Percentiles rank a stretch among this genome's conserved stretches.
Evolutionary conservation across 2,329 filamentous ascomycete species (phyloP).

Genomic region (Talaromyces verruculosus): DNA sequence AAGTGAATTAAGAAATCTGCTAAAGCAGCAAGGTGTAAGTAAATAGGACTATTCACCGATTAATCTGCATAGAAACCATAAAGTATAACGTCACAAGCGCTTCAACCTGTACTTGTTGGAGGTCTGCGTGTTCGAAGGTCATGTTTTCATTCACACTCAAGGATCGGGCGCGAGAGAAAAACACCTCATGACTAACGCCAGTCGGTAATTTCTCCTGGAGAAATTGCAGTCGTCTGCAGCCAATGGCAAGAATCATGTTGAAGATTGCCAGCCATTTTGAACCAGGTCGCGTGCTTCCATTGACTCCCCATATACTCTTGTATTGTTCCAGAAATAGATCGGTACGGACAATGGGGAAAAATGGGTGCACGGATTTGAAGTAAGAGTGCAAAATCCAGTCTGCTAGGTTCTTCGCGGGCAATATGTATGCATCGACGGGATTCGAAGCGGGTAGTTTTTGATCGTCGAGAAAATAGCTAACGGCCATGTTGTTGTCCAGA

Average conservation of each 20-base stretch:
- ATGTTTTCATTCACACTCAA: constrained; percentile 38
- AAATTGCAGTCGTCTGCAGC: constrained; percentile 41
- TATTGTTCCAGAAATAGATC: constrained; percentile 42
- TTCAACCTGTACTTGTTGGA: constrained; percentile 47
- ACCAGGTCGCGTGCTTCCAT: constrained; percentile 28
- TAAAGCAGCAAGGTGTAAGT: neutral
- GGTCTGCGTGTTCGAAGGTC: constrained; percentile 43
- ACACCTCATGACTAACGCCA: constrained; percentile 41
- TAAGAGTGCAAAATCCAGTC: constrained; percentile 42
- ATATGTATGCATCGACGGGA: constrained; percentile 36
- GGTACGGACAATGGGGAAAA: constrained; percentile 43
- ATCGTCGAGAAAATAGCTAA: constrained; percentile 45
- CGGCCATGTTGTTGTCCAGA: constrained; percentile 25
- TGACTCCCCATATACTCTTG: constrained; percentile 30
- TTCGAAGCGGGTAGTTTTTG: constrained; percentile 30
- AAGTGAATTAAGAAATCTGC: neutral
- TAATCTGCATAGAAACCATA: constrained; percentile 42
- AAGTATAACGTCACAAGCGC: constrained; percentile 44
- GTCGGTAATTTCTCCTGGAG: constrained; percentile 29
- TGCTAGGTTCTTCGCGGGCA: constrained; percentile 40
- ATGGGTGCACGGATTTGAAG: constrained; percentile 41
- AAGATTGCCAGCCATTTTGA: constrained; percentile 45
- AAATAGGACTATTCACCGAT: constrained; percentile 33
- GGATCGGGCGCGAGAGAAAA: constrained; percentile 42
- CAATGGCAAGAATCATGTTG: constrained; percentile 50